These are phyloP conservation scores for Berkeleyomyces basicola DNA, from an alignment of 2,329 filamentous ascomycete species.

Conservation along the genomic window DNA sequence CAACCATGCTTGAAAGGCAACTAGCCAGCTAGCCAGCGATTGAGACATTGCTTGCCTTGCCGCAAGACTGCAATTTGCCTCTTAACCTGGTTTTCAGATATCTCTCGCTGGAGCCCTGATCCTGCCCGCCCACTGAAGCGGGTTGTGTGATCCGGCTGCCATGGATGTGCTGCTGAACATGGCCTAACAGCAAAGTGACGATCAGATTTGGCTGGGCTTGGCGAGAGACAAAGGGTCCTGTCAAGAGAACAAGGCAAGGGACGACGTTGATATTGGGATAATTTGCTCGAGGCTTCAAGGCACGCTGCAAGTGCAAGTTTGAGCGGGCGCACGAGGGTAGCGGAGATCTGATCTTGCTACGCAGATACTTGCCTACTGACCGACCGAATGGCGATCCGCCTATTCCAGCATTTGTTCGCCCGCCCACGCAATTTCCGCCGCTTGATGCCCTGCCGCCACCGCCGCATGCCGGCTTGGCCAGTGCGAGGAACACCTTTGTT, in stretches of 20 bases:
- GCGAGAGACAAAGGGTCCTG: constrained; percentile 1
- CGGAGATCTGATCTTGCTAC: no score
- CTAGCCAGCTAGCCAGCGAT: no score
- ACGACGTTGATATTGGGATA: no score
- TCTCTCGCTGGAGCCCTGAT: not conserved
- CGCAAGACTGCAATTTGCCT: not conserved
- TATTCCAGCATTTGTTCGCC: not conserved
- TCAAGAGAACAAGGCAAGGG: not conserved
- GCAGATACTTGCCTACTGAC: not conserved
- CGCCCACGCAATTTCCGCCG: not conserved
- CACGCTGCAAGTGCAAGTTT: not conserved
- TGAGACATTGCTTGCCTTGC: not conserved
- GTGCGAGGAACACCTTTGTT: no score
- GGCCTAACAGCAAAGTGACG: not conserved
- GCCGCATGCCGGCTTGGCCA: not conserved
- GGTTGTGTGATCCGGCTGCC: not conserved
- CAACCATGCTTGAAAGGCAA: no score
- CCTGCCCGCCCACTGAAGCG: not conserved
- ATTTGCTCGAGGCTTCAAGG: not conserved
- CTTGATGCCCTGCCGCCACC: not conserved
- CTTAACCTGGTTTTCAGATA: not conserved
- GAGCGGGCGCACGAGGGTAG: no score
- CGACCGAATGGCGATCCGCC: not conserved
- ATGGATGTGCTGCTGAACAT: not conserved
- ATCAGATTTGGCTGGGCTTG: not conserved